A percentile compares a stretch with the other conserved stretches of the same genome.
phyloP scores from a whole-genome alignment of 805 yeast genomes.

The Priceomyces fermenticarens region DNA sequence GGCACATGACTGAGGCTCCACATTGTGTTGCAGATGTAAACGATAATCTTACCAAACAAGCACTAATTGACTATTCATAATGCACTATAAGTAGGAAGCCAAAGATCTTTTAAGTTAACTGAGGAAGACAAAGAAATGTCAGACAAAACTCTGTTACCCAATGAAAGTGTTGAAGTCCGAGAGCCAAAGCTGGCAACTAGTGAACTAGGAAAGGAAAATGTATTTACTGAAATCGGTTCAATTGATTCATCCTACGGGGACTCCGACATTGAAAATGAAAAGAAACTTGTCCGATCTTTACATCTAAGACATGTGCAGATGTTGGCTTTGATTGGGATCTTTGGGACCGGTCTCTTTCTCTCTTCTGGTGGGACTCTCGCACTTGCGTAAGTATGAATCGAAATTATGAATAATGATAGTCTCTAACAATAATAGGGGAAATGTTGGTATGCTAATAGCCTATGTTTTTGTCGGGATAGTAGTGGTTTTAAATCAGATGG shows the following conservation, averaged over 20 bases:
- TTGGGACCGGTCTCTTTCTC: conserved; percentile 55
- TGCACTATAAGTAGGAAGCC: no score
- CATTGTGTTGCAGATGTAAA: no score
- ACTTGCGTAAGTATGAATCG: conserved; percentile 22
- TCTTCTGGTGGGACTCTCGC: conserved; percentile 51
- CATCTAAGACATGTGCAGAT: conserved; percentile 17
- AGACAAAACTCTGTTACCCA: no score
- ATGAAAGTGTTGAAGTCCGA: no score
- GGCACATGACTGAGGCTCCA: no score
- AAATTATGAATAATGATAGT: conserved; percentile 34
- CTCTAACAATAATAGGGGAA: conserved; percentile 10
- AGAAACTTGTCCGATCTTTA: conserved; percentile 12
- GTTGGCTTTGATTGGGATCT: conserved; percentile 21
- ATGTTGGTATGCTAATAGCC: conserved; percentile 47
- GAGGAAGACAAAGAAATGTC: no score
- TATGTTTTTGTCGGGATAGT: conserved; percentile 46
- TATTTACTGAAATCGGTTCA: neutral
- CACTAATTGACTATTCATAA: no score
- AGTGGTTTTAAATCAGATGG: conserved; percentile 37
- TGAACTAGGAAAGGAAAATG: neutral
- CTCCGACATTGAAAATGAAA: conserved; percentile 11
- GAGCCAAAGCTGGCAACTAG: no score
- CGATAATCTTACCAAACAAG: no score
- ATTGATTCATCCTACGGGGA: neutral
- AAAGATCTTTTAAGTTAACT: no score